These are phyloP conservation scores for Sphaerulina musiva DNA, from an alignment of 2,329 filamentous ascomycete genomes.

Conservation along the genomic window DNA sequence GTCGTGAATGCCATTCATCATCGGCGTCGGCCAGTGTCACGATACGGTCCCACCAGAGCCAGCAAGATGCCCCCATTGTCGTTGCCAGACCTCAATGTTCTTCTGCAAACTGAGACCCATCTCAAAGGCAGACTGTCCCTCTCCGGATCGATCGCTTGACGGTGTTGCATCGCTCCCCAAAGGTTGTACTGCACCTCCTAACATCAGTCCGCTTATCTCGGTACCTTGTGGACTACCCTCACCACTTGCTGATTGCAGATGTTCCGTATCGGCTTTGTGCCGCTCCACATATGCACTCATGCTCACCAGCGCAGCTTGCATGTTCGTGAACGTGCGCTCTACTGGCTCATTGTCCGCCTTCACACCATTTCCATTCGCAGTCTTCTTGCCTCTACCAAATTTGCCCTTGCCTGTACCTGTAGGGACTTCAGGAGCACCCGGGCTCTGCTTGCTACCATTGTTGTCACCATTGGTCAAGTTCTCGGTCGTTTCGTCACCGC, in stretches of 20 bases:
- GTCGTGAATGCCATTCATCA: neutral
- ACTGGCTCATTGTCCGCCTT: conserved; percentile 16
- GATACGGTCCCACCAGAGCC: neutral
- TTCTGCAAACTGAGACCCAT: neutral
- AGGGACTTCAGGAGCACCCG: conserved; percentile 44
- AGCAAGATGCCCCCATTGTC: neutral
- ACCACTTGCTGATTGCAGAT: conserved; percentile 1
- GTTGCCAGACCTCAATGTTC: neutral
- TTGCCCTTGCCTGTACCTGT: conserved; percentile 33
- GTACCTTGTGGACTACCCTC: conserved; percentile 5
- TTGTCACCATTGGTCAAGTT: conserved; percentile 38
- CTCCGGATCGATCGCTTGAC: conserved; percentile 25
- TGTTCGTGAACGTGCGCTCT: conserved; percentile 23
- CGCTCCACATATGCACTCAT: conserved; percentile 18
- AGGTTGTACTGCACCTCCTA: conserved; percentile 10
- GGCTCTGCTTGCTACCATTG: conserved; percentile 21
- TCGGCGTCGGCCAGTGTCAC: neutral
- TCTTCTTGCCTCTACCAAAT: conserved; percentile 26
- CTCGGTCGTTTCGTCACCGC: conserved; percentile 25
- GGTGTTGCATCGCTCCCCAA: conserved; percentile 1
- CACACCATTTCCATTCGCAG: conserved; percentile 18
- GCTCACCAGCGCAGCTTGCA: conserved; percentile 20
- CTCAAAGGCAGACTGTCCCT: conserved; percentile 19
- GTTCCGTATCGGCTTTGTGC: conserved; percentile 15
- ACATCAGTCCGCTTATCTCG: conserved; percentile 4